Percentiles rank a stretch among this genome's conserved stretches.
Evolutionary conservation across 371 early-diverging fungal genomes (phyloP).

Genomic region (Circinella minor): DNA sequence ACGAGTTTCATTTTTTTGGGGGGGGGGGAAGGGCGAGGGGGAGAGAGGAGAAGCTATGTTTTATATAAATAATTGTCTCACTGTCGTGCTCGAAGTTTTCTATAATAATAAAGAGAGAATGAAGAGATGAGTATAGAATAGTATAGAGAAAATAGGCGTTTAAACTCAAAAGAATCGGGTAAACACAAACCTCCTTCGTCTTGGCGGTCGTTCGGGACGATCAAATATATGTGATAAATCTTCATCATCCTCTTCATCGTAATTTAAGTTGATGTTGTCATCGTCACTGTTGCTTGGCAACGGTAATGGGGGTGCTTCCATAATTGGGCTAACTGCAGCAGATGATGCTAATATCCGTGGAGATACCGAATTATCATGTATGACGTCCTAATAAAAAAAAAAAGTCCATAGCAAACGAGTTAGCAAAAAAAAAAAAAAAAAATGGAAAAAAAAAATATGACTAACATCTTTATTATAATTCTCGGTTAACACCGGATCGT

Average conservation of each 20-base stretch:
- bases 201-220: constrained; percentile 5
- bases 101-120: background rate
- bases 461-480: background rate
- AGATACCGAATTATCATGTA: background rate
- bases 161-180: background rate
- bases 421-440: background rate
- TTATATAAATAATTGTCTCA: background rate
- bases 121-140: background rate
- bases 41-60: too few relatives aligned
- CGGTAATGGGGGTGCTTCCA: constrained; percentile 23
- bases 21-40: background rate
- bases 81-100: constrained; percentile 10
- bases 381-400: background rate
- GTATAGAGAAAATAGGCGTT: background rate
- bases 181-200: constrained; percentile 8
- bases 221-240: constrained; percentile 2
- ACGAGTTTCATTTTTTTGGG: too few relatives aligned
- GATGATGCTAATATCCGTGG: background rate
- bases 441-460: background rate
- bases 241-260: background rate
- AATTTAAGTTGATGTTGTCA: background rate
- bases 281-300: constrained; percentile 15
- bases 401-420: background rate
- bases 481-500: background rate
- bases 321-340: constrained; percentile 18